phyloP scores from a whole-genome alignment of 768 basidiomycete species.

The Kwoniella pini region DNA sequence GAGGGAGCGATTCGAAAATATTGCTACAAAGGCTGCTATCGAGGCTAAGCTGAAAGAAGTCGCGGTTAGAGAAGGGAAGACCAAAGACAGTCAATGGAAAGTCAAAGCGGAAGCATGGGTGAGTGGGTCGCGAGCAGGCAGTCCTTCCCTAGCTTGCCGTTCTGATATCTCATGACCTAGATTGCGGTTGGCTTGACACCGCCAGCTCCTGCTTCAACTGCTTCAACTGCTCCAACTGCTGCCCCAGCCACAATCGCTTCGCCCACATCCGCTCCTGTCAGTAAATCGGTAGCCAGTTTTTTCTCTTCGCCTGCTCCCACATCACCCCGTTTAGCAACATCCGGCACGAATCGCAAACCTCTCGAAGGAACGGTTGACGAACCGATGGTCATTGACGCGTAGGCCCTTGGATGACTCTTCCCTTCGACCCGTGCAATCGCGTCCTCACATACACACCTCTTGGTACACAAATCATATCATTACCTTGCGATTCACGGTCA shows the following conservation, averaged over 20 bases:
- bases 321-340: neutral
- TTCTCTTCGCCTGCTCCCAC: constrained; percentile 3
- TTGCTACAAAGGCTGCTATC: constrained; percentile 47
- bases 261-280: neutral
- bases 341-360: neutral
- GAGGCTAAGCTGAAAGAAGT: constrained; percentile 50
- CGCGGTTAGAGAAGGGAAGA: constrained; percentile 41
- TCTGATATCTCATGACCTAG: too few relatives aligned
- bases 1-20: constrained; percentile 37
- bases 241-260: neutral
- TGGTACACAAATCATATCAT: too few relatives aligned
- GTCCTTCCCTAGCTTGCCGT: too few relatives aligned
- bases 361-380: constrained; percentile 3
- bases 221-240: neutral
- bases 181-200: neutral
- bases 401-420: too few relatives aligned
- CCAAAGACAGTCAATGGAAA: constrained; percentile 44
- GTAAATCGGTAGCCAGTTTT: neutral
- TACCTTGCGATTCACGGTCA: too few relatives aligned
- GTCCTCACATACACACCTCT: neutral
- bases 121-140: too few relatives aligned
- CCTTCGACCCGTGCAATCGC: too few relatives aligned
- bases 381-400: constrained; percentile 19
- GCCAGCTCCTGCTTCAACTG: constrained; percentile 2
- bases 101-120: constrained; percentile 52